Conservation (phyloP, 805 yeast species). For the Saccharomycopsis olivae region DNA sequence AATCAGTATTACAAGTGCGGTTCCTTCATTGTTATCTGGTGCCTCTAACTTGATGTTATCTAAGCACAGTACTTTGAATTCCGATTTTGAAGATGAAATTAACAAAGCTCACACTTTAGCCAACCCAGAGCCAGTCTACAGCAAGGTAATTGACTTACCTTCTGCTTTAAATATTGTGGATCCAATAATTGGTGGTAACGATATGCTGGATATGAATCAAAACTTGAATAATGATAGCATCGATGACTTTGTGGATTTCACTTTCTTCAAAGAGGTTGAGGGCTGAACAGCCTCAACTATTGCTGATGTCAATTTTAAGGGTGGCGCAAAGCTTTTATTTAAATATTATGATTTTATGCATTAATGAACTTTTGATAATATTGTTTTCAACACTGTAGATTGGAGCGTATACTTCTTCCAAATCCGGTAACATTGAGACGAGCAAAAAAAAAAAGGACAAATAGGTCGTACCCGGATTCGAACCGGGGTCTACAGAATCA, state of each 20-base stretch:
- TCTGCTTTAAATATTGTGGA: neutral
- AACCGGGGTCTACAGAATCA: slow-evolving; percentile 46
- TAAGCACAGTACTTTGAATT: slow-evolving; percentile 6
- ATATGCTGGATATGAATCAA: neutral
- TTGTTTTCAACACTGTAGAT: no score
- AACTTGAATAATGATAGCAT: slow-evolving; percentile 1
- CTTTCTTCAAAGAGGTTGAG: slow-evolving; percentile 11
- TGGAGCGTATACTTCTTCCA: no score
- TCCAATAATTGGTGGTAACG: neutral
- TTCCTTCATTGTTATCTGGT: neutral
- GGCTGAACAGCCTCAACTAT: no score
- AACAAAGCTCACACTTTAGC: neutral
- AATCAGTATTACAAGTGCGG: neutral
- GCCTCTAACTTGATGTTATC: slow-evolving; percentile 3
- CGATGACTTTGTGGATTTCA: slow-evolving; percentile 10
- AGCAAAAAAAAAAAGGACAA: no score
- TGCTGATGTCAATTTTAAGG: no score
- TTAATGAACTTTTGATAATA: no score
- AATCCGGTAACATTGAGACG: no score
- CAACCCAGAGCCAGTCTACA: no score
- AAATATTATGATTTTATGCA: no score
- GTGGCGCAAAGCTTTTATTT: no score
- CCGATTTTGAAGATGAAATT: slow-evolving; percentile 1
- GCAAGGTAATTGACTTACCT: slow-evolving; percentile 1
- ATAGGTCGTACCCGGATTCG: slow-evolving; percentile 79